Evolutionary conservation across 2,329 filamentous ascomycete genomes (phyloP).

Genomic region (Fusarium setosum): DNA sequence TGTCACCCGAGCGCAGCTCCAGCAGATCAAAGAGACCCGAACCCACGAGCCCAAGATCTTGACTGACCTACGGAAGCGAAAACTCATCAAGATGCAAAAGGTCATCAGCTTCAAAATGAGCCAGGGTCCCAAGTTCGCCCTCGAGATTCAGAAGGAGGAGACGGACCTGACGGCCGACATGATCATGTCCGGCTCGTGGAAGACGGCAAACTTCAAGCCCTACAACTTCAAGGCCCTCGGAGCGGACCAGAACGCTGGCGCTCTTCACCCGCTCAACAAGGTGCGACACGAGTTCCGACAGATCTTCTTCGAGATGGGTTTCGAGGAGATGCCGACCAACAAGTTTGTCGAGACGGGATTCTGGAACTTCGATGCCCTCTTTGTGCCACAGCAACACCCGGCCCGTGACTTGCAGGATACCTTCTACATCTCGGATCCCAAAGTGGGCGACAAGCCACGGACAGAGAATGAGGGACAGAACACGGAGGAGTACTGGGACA

Average conservation of each 20-base stretch:
- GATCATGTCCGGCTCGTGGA: conserved; percentile 89
- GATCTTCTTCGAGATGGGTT: conserved; percentile 99
- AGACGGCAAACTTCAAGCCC: conserved; percentile 89
- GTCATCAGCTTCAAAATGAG: conserved; percentile 84
- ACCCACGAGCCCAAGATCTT: conserved; percentile 81
- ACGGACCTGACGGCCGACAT: conserved; percentile 96
- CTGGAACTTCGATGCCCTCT: conserved; percentile 99
- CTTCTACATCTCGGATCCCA: conserved; percentile 96
- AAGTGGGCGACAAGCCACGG: conserved; percentile 75
- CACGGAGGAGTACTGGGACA: conserved; percentile 89
- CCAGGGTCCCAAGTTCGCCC: conserved; percentile 90
- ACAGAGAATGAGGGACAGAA: conserved; percentile 68
- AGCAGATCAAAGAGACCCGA: conserved; percentile 76
- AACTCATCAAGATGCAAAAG: conserved; percentile 87
- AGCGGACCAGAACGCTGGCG: conserved; percentile 69
- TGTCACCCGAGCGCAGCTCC: conserved; percentile 79
- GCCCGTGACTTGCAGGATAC: conserved; percentile 98
- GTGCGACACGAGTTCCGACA: conserved; percentile 95
- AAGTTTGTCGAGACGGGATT: conserved; percentile 96
- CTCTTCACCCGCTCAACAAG: conserved; percentile 84
- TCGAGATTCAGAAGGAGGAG: conserved; percentile 90
- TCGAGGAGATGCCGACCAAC: conserved; percentile 97
- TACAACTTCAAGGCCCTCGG: conserved; percentile 81
- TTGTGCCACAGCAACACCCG: conserved; percentile 94
- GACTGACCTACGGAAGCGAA: conserved; percentile 89